Conservation (phyloP, 345 rosid genomes). For the Gossypium longicalyx region DNA sequence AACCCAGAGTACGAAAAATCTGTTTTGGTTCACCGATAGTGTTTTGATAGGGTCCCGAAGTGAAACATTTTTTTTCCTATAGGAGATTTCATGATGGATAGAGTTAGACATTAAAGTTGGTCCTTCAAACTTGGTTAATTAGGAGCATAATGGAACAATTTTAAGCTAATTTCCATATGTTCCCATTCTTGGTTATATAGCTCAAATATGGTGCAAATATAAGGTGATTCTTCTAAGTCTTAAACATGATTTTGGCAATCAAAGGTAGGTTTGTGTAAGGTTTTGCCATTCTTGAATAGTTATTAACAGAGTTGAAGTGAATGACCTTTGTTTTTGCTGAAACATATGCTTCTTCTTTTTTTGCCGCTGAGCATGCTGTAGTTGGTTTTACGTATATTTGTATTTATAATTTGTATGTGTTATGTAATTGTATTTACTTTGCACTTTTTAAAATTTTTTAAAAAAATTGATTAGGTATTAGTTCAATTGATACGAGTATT, state of each 20-base stretch:
- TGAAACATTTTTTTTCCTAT: neutral
- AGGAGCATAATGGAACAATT: constrained; percentile 1
- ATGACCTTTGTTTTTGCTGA: no score
- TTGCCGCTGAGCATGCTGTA: no score
- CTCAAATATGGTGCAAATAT: neutral
- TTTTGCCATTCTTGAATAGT: neutral
- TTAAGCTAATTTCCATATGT: neutral
- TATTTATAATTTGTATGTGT: no score
- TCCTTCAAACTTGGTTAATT: neutral
- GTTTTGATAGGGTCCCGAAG: neutral
- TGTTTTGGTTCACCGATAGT: neutral
- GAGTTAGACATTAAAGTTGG: neutral
- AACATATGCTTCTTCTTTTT: no score
- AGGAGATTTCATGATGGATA: neutral
- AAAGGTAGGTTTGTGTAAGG: neutral
- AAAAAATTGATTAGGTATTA: no score
- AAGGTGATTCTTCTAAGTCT: neutral
- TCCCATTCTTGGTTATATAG: neutral
- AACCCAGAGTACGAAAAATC: neutral
- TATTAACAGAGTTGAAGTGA: neutral
- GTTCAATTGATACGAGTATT: accelerated
- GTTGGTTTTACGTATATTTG: no score
- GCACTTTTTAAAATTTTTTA: no score
- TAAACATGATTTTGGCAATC: neutral
- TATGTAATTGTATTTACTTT: no score